Conservation (phyloP, 2,329 filamentous ascomycete genomes). For the Herpotrichia juniperi region DNA sequence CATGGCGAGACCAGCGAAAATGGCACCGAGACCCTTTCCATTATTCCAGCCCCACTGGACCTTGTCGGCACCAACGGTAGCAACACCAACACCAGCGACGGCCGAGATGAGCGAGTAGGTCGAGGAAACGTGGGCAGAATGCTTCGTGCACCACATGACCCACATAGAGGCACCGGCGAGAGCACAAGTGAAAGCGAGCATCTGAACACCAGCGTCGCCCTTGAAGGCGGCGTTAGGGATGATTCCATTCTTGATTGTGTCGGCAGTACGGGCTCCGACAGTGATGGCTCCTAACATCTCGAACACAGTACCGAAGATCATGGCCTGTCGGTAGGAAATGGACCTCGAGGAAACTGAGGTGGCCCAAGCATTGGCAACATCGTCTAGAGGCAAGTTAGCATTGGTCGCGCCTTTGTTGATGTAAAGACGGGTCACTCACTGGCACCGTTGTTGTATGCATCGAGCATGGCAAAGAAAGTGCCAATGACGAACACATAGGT, state of each 20-base stretch:
- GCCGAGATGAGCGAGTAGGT: conserved; percentile 61
- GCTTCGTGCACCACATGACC: conserved; percentile 80
- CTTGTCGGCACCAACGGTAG: conserved; percentile 61
- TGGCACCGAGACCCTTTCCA: conserved; percentile 54
- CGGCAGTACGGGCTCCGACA: conserved; percentile 62
- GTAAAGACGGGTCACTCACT: conserved; percentile 62
- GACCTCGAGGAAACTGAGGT: conserved; percentile 83
- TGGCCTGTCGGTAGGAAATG: conserved; percentile 69
- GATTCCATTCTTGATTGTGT: conserved; percentile 78
- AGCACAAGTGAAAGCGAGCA: conserved; percentile 63
- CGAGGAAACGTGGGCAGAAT: conserved; percentile 70
- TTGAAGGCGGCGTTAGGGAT: conserved; percentile 55
- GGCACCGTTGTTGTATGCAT: conserved; percentile 80
- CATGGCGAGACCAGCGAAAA: conserved; percentile 70
- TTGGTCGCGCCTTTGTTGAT: conserved; percentile 2
- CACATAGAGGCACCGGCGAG: conserved; percentile 70
- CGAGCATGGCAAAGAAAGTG: conserved; percentile 76
- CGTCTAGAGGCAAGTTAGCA: conserved; percentile 56
- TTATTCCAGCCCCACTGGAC: conserved; percentile 66
- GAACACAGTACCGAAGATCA: conserved; percentile 53
- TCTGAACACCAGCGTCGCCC: conserved; percentile 54
- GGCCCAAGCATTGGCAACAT: conserved; percentile 85
- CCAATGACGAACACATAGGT: conserved; percentile 77
- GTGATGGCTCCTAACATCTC: conserved; percentile 56
- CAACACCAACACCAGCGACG: conserved; percentile 55